A percentile compares a stretch with the other conserved stretches of the same genome.
phyloP scores from a whole-genome alignment of 352 stramenopile species.

The Phytophthora cryptogea region DNA sequence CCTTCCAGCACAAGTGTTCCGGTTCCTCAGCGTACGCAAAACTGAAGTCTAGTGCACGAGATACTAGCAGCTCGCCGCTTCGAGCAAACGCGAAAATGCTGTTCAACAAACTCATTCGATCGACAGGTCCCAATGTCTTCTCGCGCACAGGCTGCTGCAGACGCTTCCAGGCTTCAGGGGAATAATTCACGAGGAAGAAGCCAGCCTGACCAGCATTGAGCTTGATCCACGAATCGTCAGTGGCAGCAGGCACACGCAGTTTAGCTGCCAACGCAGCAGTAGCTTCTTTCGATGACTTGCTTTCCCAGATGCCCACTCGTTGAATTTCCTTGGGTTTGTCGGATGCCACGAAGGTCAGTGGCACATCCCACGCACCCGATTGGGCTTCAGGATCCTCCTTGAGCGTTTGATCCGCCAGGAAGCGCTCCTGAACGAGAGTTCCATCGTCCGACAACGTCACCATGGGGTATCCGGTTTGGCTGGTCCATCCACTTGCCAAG shows the following conservation, averaged over 20 bases:
- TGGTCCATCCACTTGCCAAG: constrained; percentile 94
- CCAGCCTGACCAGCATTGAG: constrained; percentile 96
- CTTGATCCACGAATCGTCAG: constrained; percentile 89
- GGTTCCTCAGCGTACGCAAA: constrained; percentile 63
- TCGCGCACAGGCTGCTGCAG: constrained; percentile 71
- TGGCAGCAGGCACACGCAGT: constrained; percentile 26
- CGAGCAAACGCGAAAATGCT: constrained; percentile 93
- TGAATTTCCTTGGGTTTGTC: constrained; percentile 53
- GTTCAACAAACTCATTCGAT: constrained; percentile 94
- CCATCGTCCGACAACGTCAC: constrained; percentile 71
- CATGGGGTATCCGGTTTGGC: constrained; percentile 94
- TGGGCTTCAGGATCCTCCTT: constrained; percentile 29
- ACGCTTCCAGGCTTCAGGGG: constrained; percentile 79
- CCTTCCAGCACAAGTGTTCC: constrained; percentile 80
- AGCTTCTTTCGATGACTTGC: constrained; percentile 28
- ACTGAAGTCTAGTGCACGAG: constrained; percentile 69
- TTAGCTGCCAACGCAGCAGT: constrained; percentile 56
- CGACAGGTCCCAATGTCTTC: constrained; percentile 66
- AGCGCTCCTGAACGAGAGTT: constrained; percentile 91
- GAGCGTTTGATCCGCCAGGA: constrained; percentile 90
- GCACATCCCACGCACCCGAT: constrained; percentile 82
- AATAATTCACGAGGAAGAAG: constrained; percentile 95
- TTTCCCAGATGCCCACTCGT: constrained; percentile 65
- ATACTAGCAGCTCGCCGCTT: constrained; percentile 54
- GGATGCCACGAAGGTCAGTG: constrained; percentile 70